phyloP scores from a whole-genome alignment of 2,329 filamentous ascomycete genomes.

The Trichoderma arundinaceum region DNA sequence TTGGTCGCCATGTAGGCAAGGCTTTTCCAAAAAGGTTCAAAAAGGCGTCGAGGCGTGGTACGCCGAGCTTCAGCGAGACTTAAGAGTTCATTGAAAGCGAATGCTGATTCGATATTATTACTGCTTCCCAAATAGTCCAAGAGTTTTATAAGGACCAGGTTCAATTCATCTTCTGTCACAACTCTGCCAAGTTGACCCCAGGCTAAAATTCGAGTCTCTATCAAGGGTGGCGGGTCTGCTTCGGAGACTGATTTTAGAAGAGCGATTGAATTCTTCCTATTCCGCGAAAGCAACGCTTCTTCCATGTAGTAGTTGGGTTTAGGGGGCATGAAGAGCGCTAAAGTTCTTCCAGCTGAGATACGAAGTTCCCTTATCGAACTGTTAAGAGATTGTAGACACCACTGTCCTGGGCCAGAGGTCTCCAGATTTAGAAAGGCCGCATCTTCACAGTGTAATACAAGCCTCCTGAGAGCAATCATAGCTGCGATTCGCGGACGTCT shows the following conservation, averaged over 20 bases:
- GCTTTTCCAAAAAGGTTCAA: constrained; percentile 87
- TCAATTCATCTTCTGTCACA: constrained; percentile 81
- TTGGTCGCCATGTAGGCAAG: constrained; percentile 83
- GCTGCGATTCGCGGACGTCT: constrained; percentile 69
- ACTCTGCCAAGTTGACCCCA: constrained; percentile 84
- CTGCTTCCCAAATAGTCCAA: constrained; percentile 85
- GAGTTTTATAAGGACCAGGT: constrained; percentile 81
- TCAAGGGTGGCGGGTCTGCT: constrained; percentile 67
- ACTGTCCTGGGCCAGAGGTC: constrained; percentile 72
- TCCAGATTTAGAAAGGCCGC: constrained; percentile 68
- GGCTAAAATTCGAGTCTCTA: constrained; percentile 84
- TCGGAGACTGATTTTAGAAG: constrained; percentile 75
- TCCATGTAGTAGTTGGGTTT: constrained; percentile 34
- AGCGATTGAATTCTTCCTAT: constrained; percentile 72
- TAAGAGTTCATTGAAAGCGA: constrained; percentile 82
- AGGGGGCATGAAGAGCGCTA: constrained; percentile 67
- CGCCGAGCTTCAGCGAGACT: constrained; percentile 71
- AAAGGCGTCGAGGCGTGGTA: constrained; percentile 69
- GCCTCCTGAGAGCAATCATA: constrained; percentile 72
- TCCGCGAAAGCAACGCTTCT: constrained; percentile 40
- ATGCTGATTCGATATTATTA: constrained; percentile 77
- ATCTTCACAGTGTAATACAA: constrained; percentile 70
- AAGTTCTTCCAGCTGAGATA: constrained; percentile 73
- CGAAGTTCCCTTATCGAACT: constrained; percentile 87
- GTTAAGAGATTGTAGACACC: constrained; percentile 79